Conservation (phyloP, 2,329 filamentous ascomycete genomes). For the Cladosporium sp. region DNA sequence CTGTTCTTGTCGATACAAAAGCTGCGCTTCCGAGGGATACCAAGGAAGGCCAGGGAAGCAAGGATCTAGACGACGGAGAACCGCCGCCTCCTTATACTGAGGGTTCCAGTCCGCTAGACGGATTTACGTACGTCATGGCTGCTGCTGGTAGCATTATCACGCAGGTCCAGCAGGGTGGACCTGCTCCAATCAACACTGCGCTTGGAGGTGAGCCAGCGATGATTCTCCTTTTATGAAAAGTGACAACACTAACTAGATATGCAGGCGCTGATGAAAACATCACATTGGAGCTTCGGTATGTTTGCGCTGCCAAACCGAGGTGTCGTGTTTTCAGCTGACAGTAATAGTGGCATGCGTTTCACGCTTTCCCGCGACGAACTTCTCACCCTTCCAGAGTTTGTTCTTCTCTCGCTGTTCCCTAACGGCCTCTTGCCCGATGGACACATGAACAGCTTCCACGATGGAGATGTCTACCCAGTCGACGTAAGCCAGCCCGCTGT, state of each 20-base stretch:
- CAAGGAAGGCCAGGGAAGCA: slow-evolving; percentile 70
- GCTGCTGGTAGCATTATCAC: slow-evolving; percentile 99
- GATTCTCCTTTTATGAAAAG: not conserved
- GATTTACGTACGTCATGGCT: slow-evolving; percentile 97
- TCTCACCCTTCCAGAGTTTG: slow-evolving; percentile 92
- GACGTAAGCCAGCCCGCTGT: slow-evolving; percentile 64
- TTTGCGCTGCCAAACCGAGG: not conserved
- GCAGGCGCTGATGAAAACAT: slow-evolving; percentile 84
- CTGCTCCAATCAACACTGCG: slow-evolving; percentile 73
- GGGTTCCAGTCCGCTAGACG: slow-evolving; percentile 84
- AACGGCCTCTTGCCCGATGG: slow-evolving; percentile 98
- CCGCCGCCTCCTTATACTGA: slow-evolving; percentile 95
- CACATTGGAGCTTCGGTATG: slow-evolving; percentile 86
- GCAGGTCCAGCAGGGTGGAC: slow-evolving; percentile 90
- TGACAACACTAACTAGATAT: not conserved
- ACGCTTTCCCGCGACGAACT: slow-evolving; percentile 93
- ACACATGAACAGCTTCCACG: slow-evolving; percentile 88
- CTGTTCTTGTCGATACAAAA: slow-evolving; percentile 70
- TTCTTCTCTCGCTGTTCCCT: slow-evolving; percentile 93
- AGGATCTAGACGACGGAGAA: slow-evolving; percentile 74
- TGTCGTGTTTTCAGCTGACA: slow-evolving; percentile 21
- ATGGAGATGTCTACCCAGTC: slow-evolving; percentile 92
- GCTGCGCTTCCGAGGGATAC: slow-evolving; percentile 76
- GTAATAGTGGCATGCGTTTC: slow-evolving; percentile 78
- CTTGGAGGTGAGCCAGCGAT: slow-evolving; percentile 62